Conservation (phyloP, 805 yeast species). For the Cyberlindnera amylophila region DNA sequence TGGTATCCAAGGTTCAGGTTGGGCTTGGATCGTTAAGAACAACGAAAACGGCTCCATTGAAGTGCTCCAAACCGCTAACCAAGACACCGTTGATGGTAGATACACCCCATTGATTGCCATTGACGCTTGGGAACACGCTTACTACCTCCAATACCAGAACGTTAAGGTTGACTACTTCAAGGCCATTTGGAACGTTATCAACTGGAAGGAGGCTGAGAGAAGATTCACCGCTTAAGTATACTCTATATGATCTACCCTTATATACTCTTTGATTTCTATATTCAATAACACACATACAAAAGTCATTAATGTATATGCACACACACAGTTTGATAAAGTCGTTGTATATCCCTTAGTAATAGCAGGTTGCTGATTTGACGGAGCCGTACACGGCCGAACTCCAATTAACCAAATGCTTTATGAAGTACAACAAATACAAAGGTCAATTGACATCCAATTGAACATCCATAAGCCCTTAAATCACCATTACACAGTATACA, state of each 20-base stretch:
- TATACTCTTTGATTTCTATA: too few relatives aligned
- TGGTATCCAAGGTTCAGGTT: conserved; percentile 91
- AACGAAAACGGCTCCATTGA: conserved; percentile 70
- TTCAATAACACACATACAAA: too few relatives aligned
- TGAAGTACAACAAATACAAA: too few relatives aligned
- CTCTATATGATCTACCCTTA: too few relatives aligned
- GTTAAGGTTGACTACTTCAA: conserved; percentile 89
- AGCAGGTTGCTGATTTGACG: not conserved
- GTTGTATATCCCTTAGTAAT: too few relatives aligned
- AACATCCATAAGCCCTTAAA: too few relatives aligned
- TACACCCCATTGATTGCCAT: conserved; percentile 78
- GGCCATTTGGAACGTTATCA: conserved; percentile 91
- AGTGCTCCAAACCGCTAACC: conserved; percentile 78
- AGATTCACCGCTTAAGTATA: conserved; percentile 51
- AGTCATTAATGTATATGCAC: too few relatives aligned
- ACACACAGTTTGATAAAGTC: too few relatives aligned
- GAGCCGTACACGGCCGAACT: not conserved
- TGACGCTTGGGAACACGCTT: conserved; percentile 97
- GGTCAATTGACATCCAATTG: too few relatives aligned
- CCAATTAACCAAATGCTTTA: not conserved
- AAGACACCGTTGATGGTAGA: conserved; percentile 71
- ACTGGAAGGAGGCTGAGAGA: conserved; percentile 87
- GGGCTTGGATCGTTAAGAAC: conserved; percentile 90
- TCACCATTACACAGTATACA: too few relatives aligned
- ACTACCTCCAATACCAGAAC: conserved; percentile 89